phyloP scores from a whole-genome alignment of 345 rosid species.

The Punica granatum region DNA sequence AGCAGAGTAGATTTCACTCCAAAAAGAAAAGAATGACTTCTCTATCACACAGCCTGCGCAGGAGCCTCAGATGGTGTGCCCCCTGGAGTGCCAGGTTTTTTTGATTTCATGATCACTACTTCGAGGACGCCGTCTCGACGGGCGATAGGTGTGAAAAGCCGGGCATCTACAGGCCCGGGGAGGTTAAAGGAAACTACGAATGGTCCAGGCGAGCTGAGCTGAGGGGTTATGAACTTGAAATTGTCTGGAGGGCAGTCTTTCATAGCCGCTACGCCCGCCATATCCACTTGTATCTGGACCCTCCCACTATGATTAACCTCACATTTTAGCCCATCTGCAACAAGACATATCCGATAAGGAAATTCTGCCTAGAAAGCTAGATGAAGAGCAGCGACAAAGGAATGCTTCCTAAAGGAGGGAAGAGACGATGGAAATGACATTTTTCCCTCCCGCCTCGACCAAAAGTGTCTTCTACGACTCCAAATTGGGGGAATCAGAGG shows the following conservation, averaged over 20 bases:
- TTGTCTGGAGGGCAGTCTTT: conserved; percentile 18
- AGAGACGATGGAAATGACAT: not conserved
- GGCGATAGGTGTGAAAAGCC: conserved; percentile 34
- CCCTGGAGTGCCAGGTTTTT: conserved; percentile 1
- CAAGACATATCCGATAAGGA: conserved; percentile 7
- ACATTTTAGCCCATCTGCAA: conserved; percentile 46
- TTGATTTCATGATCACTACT: conserved; percentile 44
- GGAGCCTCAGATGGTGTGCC: not conserved
- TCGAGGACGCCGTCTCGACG: conserved; percentile 59
- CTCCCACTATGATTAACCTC: conserved; percentile 29
- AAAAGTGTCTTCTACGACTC: not conserved
- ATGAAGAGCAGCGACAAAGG: not conserved
- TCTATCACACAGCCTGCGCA: not conserved
- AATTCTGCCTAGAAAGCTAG: not conserved
- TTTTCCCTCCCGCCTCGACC: not conserved
- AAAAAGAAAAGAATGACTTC: not conserved
- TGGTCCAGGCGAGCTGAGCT: conserved; percentile 48
- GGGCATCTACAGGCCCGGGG: conserved; percentile 77
- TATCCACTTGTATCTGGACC: conserved; percentile 46
- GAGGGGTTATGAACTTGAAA: conserved; percentile 42
- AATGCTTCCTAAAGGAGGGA: too few relatives aligned
- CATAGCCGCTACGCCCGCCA: conserved; percentile 26
- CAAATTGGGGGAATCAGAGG: not conserved
- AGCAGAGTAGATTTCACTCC: not conserved
- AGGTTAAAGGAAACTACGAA: conserved; percentile 51